Evolutionary conservation across 2,329 filamentous ascomycete species (phyloP).

Genomic region (Alternaria sp.): DNA sequence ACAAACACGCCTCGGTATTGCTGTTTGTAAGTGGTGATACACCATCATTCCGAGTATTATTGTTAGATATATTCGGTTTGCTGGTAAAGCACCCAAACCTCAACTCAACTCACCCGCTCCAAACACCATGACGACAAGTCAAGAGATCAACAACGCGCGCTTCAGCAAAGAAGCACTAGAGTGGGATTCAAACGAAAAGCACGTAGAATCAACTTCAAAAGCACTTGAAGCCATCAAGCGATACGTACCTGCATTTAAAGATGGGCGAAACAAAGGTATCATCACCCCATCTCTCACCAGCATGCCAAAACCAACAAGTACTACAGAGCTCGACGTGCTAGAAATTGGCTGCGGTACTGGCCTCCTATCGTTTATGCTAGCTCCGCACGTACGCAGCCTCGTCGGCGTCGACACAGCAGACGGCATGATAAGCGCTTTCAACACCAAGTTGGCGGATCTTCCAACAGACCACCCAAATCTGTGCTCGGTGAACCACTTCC

Average conservation of each 20-base stretch:
- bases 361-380: conserved; percentile 60
- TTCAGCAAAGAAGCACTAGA: conserved; percentile 64
- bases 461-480: conserved; percentile 52
- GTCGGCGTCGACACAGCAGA: conserved; percentile 63
- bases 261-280: conserved; percentile 42
- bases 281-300: neutral
- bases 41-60: neutral
- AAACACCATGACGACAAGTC: conserved; percentile 17
- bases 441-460: conserved; percentile 54
- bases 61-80: neutral
- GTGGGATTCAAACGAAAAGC: conserved; percentile 64
- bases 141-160: conserved; percentile 54
- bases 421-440: conserved; percentile 64
- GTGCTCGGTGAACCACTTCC: conserved; percentile 56
- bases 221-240: conserved; percentile 59
- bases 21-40: neutral
- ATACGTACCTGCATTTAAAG: conserved; percentile 48
- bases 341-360: conserved; percentile 67
- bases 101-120: neutral
- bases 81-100: neutral
- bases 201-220: conserved; percentile 56
- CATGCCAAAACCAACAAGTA: neutral
- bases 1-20: neutral
- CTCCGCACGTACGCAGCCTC: conserved; percentile 59
- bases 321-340: conserved; percentile 57